Base-by-base conservation (phyloP, 495 filamentous ascomycete genomes). In the Clavariopsis aquatica region DNA sequence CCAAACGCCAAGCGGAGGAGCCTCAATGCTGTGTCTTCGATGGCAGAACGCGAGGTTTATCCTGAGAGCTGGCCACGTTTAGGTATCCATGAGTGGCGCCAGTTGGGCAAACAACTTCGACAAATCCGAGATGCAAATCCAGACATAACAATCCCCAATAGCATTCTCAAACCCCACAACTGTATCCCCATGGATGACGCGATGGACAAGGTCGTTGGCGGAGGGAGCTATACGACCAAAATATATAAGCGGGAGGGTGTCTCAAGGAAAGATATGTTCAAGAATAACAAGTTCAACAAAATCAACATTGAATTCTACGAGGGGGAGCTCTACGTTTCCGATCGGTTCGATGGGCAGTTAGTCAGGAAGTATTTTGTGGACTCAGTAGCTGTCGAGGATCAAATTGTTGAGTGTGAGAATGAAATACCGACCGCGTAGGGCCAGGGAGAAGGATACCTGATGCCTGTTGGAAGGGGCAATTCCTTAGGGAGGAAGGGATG, bases 81-180 rank as follows among this genome's bases (percentile, higher is more conserved):
- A 41, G 55, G 55, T 3, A 47, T 58, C 36, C 36, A 45, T 15
- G 55, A 58, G 55, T 58, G 36, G 55, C 55, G 55, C 24, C 26
- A 27, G 15, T 28, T 58, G 4, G 55, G 55, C 9, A 15, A 15
- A 41, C 13, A 26, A 9, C 13, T 58, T 12, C 22, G 1, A n/a
- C 28, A 20, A 41, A 7, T 58, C 8, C 36, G 13, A 12, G 31
- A 26, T 19, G 22, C 23, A 2, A 13, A 58, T 46, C 55, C 55
- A 1, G 24, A 17, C 28, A 10, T 58, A 17, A 8, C 13, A 1
- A 47, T 58, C 23, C 41, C 55, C 17, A 24, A 58, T 3, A n/a
- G 19, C 22, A 23, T 58, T n/a, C 55, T 47, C 7, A 24, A 27
- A 20, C 36, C 55, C 1, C 36, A 29, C 22, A 26, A 28, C 22